Percentiles rank a stretch among this genome's conserved stretches.
Conservation (phyloP, 495 filamentous ascomycete species). For the Eremomyces bilateralis region DNA sequence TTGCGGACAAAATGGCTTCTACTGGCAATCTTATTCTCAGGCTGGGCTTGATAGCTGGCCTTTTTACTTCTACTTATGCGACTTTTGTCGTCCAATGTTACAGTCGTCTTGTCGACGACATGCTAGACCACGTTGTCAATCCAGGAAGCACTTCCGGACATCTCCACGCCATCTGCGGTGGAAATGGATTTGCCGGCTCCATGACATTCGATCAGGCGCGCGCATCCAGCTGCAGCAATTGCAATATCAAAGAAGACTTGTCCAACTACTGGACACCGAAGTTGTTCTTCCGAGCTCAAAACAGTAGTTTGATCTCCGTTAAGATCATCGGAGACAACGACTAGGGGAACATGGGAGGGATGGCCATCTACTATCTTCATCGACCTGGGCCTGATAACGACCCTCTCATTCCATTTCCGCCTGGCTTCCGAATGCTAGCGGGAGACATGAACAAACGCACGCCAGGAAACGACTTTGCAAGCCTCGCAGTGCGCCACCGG, state of each 20-base stretch:
- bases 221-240: slow-evolving; percentile 10
- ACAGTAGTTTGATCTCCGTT: slow-evolving; percentile 9
- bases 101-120: too few relatives aligned
- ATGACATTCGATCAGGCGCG: too few relatives aligned
- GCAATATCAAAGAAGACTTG: slow-evolving; percentile 8
- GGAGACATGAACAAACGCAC: slow-evolving; percentile 34
- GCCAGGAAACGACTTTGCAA: slow-evolving; percentile 21
- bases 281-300: slow-evolving; percentile 12
- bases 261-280: slow-evolving; percentile 15
- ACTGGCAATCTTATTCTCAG: too few relatives aligned
- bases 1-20: too few relatives aligned
- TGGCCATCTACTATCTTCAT: slow-evolving; percentile 14
- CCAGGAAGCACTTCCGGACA: slow-evolving; percentile 38
- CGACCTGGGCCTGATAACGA: slow-evolving; percentile 36
- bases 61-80: too few relatives aligned
- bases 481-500: slow-evolving; percentile 28
- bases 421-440: slow-evolving; percentile 52
- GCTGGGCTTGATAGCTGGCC: too few relatives aligned
- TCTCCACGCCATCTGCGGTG: slow-evolving; percentile 58
- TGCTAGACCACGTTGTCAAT: slow-evolving; percentile 53
- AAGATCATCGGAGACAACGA: too few relatives aligned
- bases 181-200: slow-evolving; percentile 46
- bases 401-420: slow-evolving; percentile 44
- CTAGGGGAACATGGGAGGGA: slow-evolving; percentile 9
- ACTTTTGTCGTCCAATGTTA: too few relatives aligned